These are phyloP conservation scores for Gentiana straminea DNA, from an alignment of 257 asterid species.

Conservation along the genomic window DNA sequence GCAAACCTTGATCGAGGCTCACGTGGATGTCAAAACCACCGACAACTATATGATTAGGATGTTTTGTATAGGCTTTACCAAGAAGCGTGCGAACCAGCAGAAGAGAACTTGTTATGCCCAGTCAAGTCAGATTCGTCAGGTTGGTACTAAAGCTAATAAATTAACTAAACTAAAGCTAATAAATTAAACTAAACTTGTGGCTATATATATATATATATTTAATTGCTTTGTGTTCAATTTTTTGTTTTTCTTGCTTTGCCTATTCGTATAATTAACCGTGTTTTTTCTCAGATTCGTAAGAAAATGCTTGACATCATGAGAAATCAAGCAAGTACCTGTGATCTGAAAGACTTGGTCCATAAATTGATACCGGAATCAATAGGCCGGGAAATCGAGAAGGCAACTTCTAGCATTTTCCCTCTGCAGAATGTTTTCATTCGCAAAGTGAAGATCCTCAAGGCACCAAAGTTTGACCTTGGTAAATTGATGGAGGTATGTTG, in stretches of 20 bases:
- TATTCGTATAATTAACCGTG: no score
- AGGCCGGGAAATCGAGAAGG: conserved; percentile 78
- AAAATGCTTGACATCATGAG: conserved; percentile 88
- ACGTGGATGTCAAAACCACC: conserved; percentile 82
- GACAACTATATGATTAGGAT: conserved; percentile 51
- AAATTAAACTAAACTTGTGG: no score
- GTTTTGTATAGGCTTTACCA: conserved; percentile 84
- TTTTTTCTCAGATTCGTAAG: conserved; percentile 39
- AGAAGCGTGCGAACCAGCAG: conserved; percentile 77
- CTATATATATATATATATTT: no score
- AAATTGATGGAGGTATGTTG: conserved; percentile 62
- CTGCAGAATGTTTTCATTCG: conserved; percentile 68
- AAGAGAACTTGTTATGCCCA: conserved; percentile 84
- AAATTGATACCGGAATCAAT: conserved; percentile 81
- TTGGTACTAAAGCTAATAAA: conserved; percentile 3
- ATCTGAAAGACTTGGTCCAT: conserved; percentile 63
- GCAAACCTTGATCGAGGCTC: conserved; percentile 80
- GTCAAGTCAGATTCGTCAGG: conserved; percentile 79
- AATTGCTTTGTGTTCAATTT: not conserved
- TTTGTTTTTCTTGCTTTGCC: no score
- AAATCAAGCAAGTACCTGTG: conserved; percentile 64
- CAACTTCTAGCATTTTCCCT: conserved; percentile 70
- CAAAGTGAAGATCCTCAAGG: conserved; percentile 75
- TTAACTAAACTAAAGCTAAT: no score
- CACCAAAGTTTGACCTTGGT: conserved; percentile 79